These are phyloP conservation scores for Fonsecaea erecta DNA, from an alignment of 2,329 filamentous ascomycete species.

Conservation along the genomic window DNA sequence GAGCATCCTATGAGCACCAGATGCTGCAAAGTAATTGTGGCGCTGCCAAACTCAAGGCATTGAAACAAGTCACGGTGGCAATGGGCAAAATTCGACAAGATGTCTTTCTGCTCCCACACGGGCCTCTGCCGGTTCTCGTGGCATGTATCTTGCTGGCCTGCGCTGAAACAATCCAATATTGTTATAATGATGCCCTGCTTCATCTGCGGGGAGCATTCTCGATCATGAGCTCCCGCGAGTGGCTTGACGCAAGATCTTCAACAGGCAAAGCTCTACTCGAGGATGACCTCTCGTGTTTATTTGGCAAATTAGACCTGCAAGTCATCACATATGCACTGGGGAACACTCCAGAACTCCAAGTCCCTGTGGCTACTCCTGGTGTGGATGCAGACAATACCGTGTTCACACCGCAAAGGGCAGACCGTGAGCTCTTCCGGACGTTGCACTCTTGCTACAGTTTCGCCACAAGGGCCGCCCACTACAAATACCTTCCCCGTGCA, in stretches of 20 bases:
- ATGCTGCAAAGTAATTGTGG: slow-evolving; percentile 1
- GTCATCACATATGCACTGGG: slow-evolving; percentile 11
- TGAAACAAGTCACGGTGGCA: slow-evolving; percentile 5
- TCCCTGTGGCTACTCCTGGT: not conserved
- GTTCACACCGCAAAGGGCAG: slow-evolving; percentile 3
- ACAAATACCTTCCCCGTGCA: slow-evolving; percentile 1
- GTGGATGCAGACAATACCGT: not conserved
- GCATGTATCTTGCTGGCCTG: slow-evolving; percentile 14
- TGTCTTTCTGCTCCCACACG: slow-evolving; percentile 1
- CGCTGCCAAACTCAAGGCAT: not conserved
- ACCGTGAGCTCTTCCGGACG: slow-evolving; percentile 1
- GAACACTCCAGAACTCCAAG: not conserved
- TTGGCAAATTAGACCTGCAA: slow-evolving; percentile 19
- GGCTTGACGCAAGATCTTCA: not conserved
- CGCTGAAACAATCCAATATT: slow-evolving; percentile 20
- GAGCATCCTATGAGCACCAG: slow-evolving; percentile 20
- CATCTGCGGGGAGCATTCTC: slow-evolving; percentile 20
- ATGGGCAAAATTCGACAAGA: slow-evolving; percentile 17
- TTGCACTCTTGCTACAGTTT: slow-evolving; percentile 16
- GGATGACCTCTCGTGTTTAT: not conserved
- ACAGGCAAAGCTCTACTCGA: not conserved
- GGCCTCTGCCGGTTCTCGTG: slow-evolving; percentile 15
- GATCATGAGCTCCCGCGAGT: not conserved
- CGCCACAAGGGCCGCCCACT: not conserved
- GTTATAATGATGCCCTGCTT: slow-evolving; percentile 13